These are phyloP conservation scores for Volvox reticuliferus DNA, from an alignment of 139 green algal species.

Conservation along the genomic window DNA sequence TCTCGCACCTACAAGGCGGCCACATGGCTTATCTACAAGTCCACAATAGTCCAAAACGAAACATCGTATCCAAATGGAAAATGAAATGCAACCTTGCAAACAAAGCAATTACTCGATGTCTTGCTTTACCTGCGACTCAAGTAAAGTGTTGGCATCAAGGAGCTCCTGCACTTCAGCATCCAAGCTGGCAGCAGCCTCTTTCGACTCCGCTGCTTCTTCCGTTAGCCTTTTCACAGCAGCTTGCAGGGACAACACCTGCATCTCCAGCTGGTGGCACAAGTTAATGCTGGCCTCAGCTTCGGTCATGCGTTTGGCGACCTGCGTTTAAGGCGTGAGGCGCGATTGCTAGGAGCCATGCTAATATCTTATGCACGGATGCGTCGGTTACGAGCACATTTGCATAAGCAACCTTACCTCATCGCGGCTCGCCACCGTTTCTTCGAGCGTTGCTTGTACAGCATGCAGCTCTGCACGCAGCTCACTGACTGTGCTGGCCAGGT, in stretches of 20 bases:
- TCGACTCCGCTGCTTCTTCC: not conserved
- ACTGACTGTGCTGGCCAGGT: not conserved
- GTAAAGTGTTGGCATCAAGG: constrained; percentile 48
- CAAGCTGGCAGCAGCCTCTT: not conserved
- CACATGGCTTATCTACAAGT: no score
- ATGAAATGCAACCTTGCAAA: no score
- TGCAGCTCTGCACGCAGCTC: not conserved
- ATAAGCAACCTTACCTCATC: not conserved
- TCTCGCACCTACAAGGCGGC: not conserved
- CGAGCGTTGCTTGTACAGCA: not conserved
- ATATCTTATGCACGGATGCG: no score
- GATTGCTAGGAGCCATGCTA: not conserved
- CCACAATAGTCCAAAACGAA: no score
- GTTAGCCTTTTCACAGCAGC: not conserved
- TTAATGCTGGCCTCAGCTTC: not conserved
- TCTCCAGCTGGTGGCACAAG: constrained; percentile 4
- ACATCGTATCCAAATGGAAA: no score
- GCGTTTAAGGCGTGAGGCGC: not conserved
- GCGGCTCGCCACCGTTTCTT: not conserved
- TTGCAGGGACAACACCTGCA: constrained; percentile 26
- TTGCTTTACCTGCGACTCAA: constrained; percentile 40
- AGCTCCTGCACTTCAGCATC: constrained; percentile 32
- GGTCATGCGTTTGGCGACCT: not conserved
- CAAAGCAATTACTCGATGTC: no score
- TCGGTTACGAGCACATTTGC: no score